Conservation (phyloP, 257 asterid genomes). For the Scutellaria baicalensis region DNA sequence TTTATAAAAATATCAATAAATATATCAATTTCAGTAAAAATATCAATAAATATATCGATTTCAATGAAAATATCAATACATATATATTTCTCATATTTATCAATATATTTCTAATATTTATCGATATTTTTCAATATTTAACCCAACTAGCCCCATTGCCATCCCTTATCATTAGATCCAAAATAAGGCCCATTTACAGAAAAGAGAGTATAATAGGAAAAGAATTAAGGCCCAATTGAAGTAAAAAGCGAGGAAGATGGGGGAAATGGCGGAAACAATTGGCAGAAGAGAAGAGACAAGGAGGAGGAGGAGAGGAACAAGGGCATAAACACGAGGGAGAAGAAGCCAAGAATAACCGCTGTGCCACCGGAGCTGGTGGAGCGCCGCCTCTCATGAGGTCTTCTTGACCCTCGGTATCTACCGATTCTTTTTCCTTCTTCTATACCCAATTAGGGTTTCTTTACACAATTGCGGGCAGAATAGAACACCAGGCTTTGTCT, state of each 20-base stretch:
- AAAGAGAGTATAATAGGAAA: not conserved
- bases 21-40: too few species aligned
- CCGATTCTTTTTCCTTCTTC: slow-evolving; percentile 9
- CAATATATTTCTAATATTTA: too few species aligned
- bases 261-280: not conserved
- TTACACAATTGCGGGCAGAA: not conserved
- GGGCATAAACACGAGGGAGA: not conserved
- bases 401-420: slow-evolving; percentile 17
- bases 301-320: not conserved
- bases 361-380: slow-evolving; percentile 15
- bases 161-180: not conserved
- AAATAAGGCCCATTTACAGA: not conserved
- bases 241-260: not conserved
- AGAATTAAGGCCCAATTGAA: not conserved
- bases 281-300: not conserved
- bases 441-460: slow-evolving; percentile 19
- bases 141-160: too few species aligned
- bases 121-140: too few species aligned
- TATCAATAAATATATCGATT: too few species aligned
- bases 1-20: too few species aligned
- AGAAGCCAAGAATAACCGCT: not conserved
- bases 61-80: too few species aligned
- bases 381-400: slow-evolving; percentile 14
- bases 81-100: too few species aligned
- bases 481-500: not conserved